A percentile compares a stretch with the other conserved stretches of the same genome.
phyloP scores from a whole-genome alignment of 2,329 filamentous ascomycete species.

The Fusarium sp. region DNA sequence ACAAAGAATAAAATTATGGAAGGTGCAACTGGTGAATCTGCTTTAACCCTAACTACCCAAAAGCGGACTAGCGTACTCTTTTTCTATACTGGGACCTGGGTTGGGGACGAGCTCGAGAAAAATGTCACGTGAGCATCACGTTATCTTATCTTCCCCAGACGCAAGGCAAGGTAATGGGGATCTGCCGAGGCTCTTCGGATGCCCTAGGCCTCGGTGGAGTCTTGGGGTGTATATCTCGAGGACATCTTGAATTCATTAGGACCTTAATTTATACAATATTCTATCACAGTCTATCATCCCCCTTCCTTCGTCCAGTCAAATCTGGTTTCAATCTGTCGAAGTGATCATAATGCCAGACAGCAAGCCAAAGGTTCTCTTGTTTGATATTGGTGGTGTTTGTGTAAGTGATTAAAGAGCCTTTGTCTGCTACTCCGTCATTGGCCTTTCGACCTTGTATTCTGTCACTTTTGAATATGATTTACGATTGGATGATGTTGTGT shows the following conservation, averaged over 20 bases:
- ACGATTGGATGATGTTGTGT: not conserved
- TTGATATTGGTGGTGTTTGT: slow-evolving; percentile 97
- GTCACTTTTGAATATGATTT: not conserved
- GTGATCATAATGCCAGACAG: slow-evolving; percentile 42
- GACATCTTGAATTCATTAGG: not conserved
- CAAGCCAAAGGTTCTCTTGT: slow-evolving; percentile 81
- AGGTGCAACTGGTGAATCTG: slow-evolving; percentile 47
- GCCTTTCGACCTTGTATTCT: not conserved
- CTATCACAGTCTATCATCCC: slow-evolving; percentile 37
- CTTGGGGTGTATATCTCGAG: slow-evolving; percentile 16
- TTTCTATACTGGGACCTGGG: slow-evolving; percentile 46
- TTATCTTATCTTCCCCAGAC: slow-evolving; percentile 20
- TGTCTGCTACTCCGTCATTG: not conserved
- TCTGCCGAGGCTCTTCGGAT: slow-evolving; percentile 45
- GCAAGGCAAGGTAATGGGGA: slow-evolving; percentile 22
- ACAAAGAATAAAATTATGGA: slow-evolving; percentile 27
- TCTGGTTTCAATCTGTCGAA: not conserved
- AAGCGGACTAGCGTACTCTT: slow-evolving; percentile 39
- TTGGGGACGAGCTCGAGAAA: slow-evolving; percentile 53
- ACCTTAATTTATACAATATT: slow-evolving; percentile 4
- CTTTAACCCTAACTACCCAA: slow-evolving; percentile 55
- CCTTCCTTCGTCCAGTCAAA: no score
- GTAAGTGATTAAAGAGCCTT: slow-evolving; percentile 67
- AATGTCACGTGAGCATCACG: slow-evolving; percentile 43
- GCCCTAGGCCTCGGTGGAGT: slow-evolving; percentile 25